Evolutionary conservation across 2,329 filamentous ascomycete genomes (phyloP), one percentile per base, ranked within the genome.

Genomic region (Fusarium algeriense): DNA sequence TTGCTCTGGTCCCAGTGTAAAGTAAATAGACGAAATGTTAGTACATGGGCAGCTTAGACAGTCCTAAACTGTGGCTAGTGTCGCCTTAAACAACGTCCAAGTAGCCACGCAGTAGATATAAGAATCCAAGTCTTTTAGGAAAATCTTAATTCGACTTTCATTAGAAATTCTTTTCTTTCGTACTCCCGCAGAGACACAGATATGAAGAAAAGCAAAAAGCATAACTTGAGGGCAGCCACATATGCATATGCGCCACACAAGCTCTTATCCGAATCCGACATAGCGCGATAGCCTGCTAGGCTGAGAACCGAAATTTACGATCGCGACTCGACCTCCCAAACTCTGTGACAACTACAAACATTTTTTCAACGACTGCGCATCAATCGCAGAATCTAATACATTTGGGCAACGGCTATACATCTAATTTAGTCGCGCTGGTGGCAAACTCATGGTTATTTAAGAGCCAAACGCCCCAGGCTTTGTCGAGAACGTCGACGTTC

Each of bases 271-370:
- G 34, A 46, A 49, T 26, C 34, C 1, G 35, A 55, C 23, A 48
- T 77, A 76, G 70, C 45, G 61, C 11, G 15, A n/a, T 7, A 68
- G 67, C 72, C 68, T 76, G 55, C 64, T 56, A 73, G 64, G 74
- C 72, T 73, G 71, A 69, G 71, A 76, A 76, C 72, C 78, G 77
- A 81, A 81, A 81, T 81, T 81, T 81, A 78, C 76, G 73, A 75
- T 75, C 69, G 74, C 77, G 74, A 75, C 67, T 69, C 58, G 60
- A 34, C 70, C 66, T 57, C 54, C 52, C 46, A 64, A 67, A 64
- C 54, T 59, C 46, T 68, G 54, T 60, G 58, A 69, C 68, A 63
- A 69, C 62, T 52, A 68, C 70, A 72, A 38, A 64, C 67, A 52
- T 55, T 69, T 58, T 61, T 66, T 34, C 70, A 74, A 69, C 73